Conservation (phyloP, 306 rosid species). For the Prunus mume region DNA sequence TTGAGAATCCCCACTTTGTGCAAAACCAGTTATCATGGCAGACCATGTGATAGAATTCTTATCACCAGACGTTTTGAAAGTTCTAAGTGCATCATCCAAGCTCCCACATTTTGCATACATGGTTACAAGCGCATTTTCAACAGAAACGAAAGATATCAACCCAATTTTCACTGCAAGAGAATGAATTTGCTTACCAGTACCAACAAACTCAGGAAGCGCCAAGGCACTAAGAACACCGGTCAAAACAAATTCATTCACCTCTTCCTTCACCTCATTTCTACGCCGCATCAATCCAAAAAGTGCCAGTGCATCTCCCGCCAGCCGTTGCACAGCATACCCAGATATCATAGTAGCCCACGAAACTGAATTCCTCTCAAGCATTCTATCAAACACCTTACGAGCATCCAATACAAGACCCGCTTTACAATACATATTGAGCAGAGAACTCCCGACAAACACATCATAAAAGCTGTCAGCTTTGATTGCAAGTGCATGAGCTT, state of each 20-base stretch:
- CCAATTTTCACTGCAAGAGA: slow-evolving; percentile 62
- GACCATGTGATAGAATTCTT: slow-evolving; percentile 88
- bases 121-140: slow-evolving; percentile 70
- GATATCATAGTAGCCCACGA: slow-evolving; percentile 87
- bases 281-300: slow-evolving; percentile 54
- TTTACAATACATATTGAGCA: slow-evolving; percentile 62
- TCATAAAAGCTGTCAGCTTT: slow-evolving; percentile 46
- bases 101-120: slow-evolving; percentile 81
- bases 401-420: slow-evolving; percentile 50
- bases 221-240: slow-evolving; percentile 71
- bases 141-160: slow-evolving; percentile 53
- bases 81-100: slow-evolving; percentile 63
- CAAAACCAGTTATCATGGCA: slow-evolving; percentile 78
- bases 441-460: slow-evolving; percentile 78
- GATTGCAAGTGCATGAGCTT: slow-evolving; percentile 52
- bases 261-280: slow-evolving; percentile 26
- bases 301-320: slow-evolving; percentile 48
- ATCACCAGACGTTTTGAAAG: slow-evolving; percentile 51
- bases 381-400: slow-evolving; percentile 69
- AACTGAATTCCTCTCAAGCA: slow-evolving; percentile 58
- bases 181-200: slow-evolving; percentile 65
- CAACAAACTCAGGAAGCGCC: slow-evolving; percentile 28
- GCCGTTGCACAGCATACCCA: slow-evolving; percentile 50
- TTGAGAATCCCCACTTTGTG: slow-evolving; percentile 64
- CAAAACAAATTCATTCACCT: slow-evolving; percentile 48